phyloP scores from a whole-genome alignment of 768 basidiomycete genomes.

The Fomitopsis serialis region DNA sequence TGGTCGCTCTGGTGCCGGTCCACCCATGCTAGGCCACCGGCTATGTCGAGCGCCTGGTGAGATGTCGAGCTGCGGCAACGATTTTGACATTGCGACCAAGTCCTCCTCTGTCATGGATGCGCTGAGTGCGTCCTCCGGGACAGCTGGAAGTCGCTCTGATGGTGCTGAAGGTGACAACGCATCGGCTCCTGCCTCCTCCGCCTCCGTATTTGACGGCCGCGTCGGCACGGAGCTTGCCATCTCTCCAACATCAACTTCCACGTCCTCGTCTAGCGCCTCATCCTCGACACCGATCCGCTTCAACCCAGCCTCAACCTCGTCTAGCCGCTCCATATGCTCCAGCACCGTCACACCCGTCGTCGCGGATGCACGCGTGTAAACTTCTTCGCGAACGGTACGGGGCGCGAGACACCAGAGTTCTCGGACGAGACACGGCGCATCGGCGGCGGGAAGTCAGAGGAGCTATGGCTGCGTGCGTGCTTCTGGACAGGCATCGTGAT shows the following conservation, averaged over 20 bases:
- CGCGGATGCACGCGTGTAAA: slow-evolving; percentile 76
- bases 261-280: slow-evolving; percentile 43
- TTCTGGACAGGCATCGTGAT: slow-evolving; percentile 56
- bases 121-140: slow-evolving; percentile 47
- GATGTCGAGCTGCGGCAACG: slow-evolving; percentile 64
- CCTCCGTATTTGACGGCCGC: slow-evolving; percentile 1
- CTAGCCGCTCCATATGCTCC: slow-evolving; percentile 80
- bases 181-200: slow-evolving; percentile 3
- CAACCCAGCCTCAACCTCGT: slow-evolving; percentile 75
- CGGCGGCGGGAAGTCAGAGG: slow-evolving; percentile 70
- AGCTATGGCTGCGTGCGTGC: slow-evolving; percentile 55
- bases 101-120: slow-evolving; percentile 60
- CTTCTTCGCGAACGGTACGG: slow-evolving; percentile 81
- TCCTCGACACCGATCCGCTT: slow-evolving; percentile 66
- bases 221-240: slow-evolving; percentile 14
- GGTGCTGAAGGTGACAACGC: slow-evolving; percentile 48
- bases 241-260: slow-evolving; percentile 64
- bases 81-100: slow-evolving; percentile 69
- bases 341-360: slow-evolving; percentile 84
- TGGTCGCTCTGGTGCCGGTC: slow-evolving; percentile 23
- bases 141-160: slow-evolving; percentile 44
- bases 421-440: slow-evolving; percentile 61
- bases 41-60: slow-evolving; percentile 30
- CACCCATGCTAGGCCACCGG: slow-evolving; percentile 30
- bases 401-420: slow-evolving; percentile 57